Base-by-base conservation (phyloP, 1,139 yeast genomes). In the Geotrichum fermentans region DNA sequence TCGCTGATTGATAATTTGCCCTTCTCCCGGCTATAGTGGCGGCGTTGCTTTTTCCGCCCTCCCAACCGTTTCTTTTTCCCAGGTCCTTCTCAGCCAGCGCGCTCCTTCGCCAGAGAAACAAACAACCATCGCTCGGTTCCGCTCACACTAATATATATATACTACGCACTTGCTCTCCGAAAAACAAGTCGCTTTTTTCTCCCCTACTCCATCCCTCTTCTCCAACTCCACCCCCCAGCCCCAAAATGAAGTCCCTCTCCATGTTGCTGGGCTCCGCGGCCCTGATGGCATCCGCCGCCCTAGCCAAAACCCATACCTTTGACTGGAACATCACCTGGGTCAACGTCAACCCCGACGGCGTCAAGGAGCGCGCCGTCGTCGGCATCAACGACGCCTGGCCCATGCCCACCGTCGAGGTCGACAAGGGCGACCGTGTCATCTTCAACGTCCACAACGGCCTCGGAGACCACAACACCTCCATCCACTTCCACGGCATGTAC, bases 401-500 rank as follows among this genome's bases (percentile, higher is more conserved):
- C 34, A 76, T 89, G 73, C 97, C 97, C 3, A 75, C 76, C 16
- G 71, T 90, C 53, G 72, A 78, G 40, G 85, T 86, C 51, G 73
- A 75, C 55, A 80, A 77, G 61, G 90, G 94, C 57, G 97, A 90
- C 69, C 72, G 83, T n/a, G 73, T 90, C 26, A 67, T 80, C 48
- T 70, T 88, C 33, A 76, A 82, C 61, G 69, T 88, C 64, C 78
- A 78, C 52, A 90, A 90, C 62, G 84, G 82, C 21, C 76, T 90
- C 52, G 63, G 61, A 26, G 73, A 70, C 37, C 70, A 74, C 43
- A 83, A 83, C 67, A 83, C 95, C 4, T 73, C 92, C 5, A 69
- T 90, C 61, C 97, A 90, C 68, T 87, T 86, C 79, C 97, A 90
- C 70, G 97, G 97, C 45, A 62, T 90, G 62, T 88, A 83, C 77